Base-by-base conservation (phyloP, 345 rosid species). In the Raphanus sativus region DNA sequence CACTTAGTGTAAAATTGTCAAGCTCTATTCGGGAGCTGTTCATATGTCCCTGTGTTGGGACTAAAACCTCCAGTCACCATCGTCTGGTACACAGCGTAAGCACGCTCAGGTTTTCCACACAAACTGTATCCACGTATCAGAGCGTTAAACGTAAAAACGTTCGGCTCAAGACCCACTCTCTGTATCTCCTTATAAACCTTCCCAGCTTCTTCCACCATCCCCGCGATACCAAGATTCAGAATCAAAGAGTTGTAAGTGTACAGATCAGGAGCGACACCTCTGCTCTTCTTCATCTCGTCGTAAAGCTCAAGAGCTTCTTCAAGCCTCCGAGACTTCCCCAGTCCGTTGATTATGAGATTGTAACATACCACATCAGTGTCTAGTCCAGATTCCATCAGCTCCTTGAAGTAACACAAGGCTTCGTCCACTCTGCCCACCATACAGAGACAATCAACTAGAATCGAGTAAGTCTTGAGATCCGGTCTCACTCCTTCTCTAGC, bases 391-490 rank as follows among this genome's bases (percentile, higher is more conserved):
- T 78, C 81, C 84, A 87, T 88, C 60, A 91, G 74, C 81, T 91
- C 89, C 71, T 75, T 81, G 61, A 91, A 94, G 79, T 90, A 89
- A 67, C 58, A 73, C 55, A 89, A 30, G 13, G 90, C 98, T 65
- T 92, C 97, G 55, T 94, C 97, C 65, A 90, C 90, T 82, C 86
- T 88, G 68, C 91, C 92, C 0, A 36, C 86, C 82, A 79, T 81
- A 82, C 89, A 92, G 26, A 92, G 81, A 77, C 90, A 86, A 80
- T 87, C 91, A 4, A 94, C 89, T 58, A 94, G 87, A 80, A 87
- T 80, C 36, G 93, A 85, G 84, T 92, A 94, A n/a, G 97, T 85
- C 85, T 85, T 89, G 87, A 94, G 83, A 79, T 94, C 97, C n/a
- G 95, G 95, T 83, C 97, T 84, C 40, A 94, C 79, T 65, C 98